Evolutionary conservation across 768 basidiomycete genomes (phyloP).

Genomic region (Suillus lakei): DNA sequence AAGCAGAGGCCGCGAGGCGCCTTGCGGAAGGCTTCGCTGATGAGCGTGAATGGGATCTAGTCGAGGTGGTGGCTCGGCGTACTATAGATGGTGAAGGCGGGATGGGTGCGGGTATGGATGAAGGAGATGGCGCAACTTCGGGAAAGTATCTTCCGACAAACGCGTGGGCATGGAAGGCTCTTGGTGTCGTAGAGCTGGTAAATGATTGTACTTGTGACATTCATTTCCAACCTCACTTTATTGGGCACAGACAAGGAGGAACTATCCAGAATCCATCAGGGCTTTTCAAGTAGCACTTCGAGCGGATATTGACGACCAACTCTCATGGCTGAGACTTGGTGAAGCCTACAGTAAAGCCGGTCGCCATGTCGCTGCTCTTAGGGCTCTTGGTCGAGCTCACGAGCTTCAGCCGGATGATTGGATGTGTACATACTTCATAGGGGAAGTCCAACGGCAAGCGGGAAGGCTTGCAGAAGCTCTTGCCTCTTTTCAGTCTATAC

Average conservation of each 20-base stretch:
- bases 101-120: constrained; percentile 57
- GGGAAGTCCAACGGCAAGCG: constrained; percentile 80
- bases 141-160: constrained; percentile 73
- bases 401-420: constrained; percentile 80
- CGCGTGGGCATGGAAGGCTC: constrained; percentile 98
- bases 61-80: constrained; percentile 90
- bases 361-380: constrained; percentile 86
- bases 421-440: constrained; percentile 84
- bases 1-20: constrained; percentile 81
- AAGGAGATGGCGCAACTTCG: constrained; percentile 43
- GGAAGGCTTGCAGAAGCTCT: constrained; percentile 82
- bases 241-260: constrained; percentile 59
- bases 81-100: constrained; percentile 95
- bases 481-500: constrained; percentile 58
- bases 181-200: constrained; percentile 91
- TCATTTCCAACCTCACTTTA: constrained; percentile 9
- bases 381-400: constrained; percentile 77
- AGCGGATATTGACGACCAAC: constrained; percentile 73
- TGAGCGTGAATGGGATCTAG: constrained; percentile 93
- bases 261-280: constrained; percentile 77
- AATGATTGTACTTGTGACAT: constrained; percentile 30
- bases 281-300: constrained; percentile 87
- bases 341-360: constrained; percentile 92
- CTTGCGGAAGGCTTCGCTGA: constrained; percentile 91
- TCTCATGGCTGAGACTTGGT: constrained; percentile 90